Percentiles rank a stretch among this genome's conserved stretches.
phyloP scores from a whole-genome alignment of 2,329 filamentous ascomycete genomes.

The Cytospora mali region DNA sequence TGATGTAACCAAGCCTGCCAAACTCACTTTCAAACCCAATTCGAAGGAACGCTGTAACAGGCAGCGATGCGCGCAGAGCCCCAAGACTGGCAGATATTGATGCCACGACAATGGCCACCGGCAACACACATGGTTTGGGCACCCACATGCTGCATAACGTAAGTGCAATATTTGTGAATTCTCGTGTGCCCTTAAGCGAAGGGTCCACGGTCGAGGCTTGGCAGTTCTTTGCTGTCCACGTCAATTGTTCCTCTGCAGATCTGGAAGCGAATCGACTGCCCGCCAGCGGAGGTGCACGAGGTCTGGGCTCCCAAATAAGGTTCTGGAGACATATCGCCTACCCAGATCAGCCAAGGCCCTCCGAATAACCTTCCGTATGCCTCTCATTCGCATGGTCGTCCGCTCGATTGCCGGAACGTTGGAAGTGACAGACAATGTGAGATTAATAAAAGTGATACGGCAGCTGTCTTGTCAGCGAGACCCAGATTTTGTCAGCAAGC shows the following conservation, averaged over 20 bases:
- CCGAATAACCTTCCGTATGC: slow-evolving; percentile 15
- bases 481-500: background rate
- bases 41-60: background rate
- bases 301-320: background rate
- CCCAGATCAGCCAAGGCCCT: background rate
- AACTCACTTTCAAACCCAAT: background rate
- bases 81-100: background rate
- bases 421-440: too few species aligned
- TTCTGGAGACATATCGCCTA: slow-evolving; percentile 5
- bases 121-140: background rate
- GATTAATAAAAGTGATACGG: background rate
- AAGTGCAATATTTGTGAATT: background rate
- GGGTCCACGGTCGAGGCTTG: background rate
- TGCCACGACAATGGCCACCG: background rate
- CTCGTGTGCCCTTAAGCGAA: background rate
- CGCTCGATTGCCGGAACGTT: background rate
- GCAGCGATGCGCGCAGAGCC: background rate
- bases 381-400: slow-evolving; percentile 9
- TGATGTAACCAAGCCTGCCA: background rate
- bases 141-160: background rate
- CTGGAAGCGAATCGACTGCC: background rate
- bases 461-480: background rate
- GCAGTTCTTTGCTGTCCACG: background rate
- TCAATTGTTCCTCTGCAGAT: background rate
- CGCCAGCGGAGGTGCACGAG: background rate